Conservation (phyloP, 495 filamentous ascomycete genomes). For the Penicillium subrubescens region DNA sequence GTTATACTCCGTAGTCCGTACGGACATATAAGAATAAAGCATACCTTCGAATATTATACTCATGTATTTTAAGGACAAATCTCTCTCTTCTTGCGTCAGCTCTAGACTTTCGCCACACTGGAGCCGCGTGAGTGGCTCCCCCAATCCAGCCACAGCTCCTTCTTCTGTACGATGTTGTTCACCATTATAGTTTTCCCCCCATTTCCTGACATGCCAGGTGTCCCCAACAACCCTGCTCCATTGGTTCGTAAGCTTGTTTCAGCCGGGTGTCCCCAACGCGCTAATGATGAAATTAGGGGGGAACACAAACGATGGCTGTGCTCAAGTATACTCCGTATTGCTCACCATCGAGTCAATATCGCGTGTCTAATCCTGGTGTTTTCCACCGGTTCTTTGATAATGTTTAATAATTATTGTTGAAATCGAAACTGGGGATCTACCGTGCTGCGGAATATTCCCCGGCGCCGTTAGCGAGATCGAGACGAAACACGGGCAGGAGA, state of each 20-base stretch:
- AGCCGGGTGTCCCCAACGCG: constrained; percentile 3
- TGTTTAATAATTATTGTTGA: constrained; percentile 1
- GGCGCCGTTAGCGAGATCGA: constrained; percentile 25
- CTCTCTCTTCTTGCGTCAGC: constrained; percentile 13
- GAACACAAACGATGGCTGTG: not conserved
- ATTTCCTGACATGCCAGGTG: constrained; percentile 10
- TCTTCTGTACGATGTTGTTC: not conserved
- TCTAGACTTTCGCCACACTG: constrained; percentile 19
- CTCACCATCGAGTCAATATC: not conserved
- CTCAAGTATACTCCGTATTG: constrained; percentile 1
- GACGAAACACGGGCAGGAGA: constrained; percentile 16
- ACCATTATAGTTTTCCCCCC: not conserved
- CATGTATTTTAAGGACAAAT: not conserved
- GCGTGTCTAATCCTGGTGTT: not conserved
- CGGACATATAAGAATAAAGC: not conserved
- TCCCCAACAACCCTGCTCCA: constrained; percentile 7
- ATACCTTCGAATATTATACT: not conserved
- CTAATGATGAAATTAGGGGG: constrained; percentile 1
- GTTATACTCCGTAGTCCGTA: not conserved
- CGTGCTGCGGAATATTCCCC: constrained; percentile 21
- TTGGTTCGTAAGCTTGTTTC: constrained; percentile 15
- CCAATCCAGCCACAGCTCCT: constrained; percentile 14
- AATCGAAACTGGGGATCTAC: constrained; percentile 26
- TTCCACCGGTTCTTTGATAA: not conserved
- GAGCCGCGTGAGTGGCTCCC: constrained; percentile 15